Conservation (phyloP, 768 basidiomycete genomes). For the Kwoniella newhampshirensis region DNA sequence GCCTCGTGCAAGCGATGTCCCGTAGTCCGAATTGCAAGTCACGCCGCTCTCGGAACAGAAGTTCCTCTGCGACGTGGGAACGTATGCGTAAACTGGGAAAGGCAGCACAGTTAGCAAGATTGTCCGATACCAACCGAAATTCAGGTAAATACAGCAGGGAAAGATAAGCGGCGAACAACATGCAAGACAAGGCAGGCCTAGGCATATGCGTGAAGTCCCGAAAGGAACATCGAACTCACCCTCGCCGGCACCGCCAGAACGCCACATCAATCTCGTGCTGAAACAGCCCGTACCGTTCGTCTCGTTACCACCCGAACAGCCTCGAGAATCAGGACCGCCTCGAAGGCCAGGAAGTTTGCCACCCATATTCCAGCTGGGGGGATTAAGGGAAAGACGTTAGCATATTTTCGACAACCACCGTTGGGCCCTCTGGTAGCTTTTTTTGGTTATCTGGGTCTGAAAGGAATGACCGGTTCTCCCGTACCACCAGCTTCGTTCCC, state of each 20-base stretch:
- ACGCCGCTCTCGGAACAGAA: conserved; percentile 60
- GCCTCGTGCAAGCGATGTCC: conserved; percentile 49
- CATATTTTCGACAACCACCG: too few relatives aligned
- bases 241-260: conserved; percentile 65
- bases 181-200: neutral
- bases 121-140: neutral
- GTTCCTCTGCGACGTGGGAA: conserved; percentile 60
- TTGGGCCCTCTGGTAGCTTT: too few relatives aligned
- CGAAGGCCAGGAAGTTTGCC: conserved; percentile 83
- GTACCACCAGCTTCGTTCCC: too few relatives aligned
- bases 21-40: conserved; percentile 55
- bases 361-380: conserved; percentile 64
- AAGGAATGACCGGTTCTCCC: neutral
- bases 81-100: conserved; percentile 77
- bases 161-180: neutral
- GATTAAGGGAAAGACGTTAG: too few relatives aligned
- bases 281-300: conserved; percentile 70
- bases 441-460: neutral
- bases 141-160: too few relatives aligned
- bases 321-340: conserved; percentile 52
- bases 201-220: neutral
- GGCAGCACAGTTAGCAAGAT: too few relatives aligned
- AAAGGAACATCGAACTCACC: conserved; percentile 23
- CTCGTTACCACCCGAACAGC: conserved; percentile 50
- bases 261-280: conserved; percentile 79